Evolutionary conservation across 2,329 filamentous ascomycete species (phyloP), one percentile per base, ranked within the genome.

Genomic region (Corniculantispora saksenae): DNA sequence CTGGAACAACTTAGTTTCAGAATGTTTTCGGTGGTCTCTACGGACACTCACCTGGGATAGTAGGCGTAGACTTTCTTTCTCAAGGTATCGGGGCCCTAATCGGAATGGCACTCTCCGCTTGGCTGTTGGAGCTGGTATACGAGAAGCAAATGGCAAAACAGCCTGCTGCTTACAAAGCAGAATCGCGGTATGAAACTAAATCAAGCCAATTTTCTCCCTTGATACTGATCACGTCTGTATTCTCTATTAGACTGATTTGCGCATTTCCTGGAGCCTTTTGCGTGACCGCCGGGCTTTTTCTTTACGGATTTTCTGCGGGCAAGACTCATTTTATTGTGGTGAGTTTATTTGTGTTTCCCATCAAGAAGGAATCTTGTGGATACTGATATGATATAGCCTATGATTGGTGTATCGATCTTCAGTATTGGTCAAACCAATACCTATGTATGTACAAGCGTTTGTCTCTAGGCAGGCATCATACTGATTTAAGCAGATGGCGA

Each of bases 321-420:
- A 51, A 54, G 17, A 60, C 55, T 38, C 63, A 65, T 29, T 65
- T 65, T 35, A 60, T 65, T 15, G 63, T 65, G 63, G 63, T 65
- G 27, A 40, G 63, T 32, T 15, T 19, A 32, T 25, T 63, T 27
- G 32, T 21, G 12, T 19, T 48, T 21, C 15, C 4, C 15, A 4
- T 7, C 8, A 43, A 3, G 38, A 43, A 38, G 17, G 9, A 13
- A 15, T 43, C 38, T 15, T 19, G 12, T 7, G 38, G 4, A 10
- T 10, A 43, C 38, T 21, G 40, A 19, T 47, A 40, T 9, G n/a
- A 27, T 6, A 17, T 47, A 65, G 63, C 63, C 63, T 38, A 29
- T 65, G 15, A 50, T 65, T 21, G 63, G 50, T 4, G 21, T 65
- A 7, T 25, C 40, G 3, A 56, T 65, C 23, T 61, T 55, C 29